These are phyloP conservation scores for Lactarius evosmus DNA, from an alignment of 768 basidiomycete species.

Conservation along the genomic window DNA sequence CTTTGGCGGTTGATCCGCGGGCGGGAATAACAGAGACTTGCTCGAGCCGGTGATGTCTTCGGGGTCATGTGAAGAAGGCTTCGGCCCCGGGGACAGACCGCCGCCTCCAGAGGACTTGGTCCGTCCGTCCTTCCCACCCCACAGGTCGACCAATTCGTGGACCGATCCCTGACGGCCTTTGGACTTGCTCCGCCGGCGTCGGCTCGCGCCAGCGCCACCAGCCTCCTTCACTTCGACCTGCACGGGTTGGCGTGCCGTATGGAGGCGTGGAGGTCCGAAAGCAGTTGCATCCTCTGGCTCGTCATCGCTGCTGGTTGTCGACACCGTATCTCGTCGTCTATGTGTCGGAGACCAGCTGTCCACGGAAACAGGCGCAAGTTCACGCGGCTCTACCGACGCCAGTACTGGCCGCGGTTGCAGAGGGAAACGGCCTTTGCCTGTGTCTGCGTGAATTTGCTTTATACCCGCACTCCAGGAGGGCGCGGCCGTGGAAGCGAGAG, in stretches of 20 bases:
- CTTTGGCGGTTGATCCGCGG: conserved; percentile 5
- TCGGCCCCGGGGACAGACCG: background rate
- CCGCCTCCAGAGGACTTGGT: conserved; percentile 2
- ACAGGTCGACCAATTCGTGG: conserved; percentile 77
- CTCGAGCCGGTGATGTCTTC: conserved; percentile 3
- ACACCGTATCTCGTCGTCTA: conserved; percentile 35
- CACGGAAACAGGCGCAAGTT: conserved; percentile 28
- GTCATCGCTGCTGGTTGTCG: conserved; percentile 57
- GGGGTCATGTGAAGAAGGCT: conserved; percentile 9
- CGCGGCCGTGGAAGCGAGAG: background rate
- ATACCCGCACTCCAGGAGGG: conserved; percentile 11
- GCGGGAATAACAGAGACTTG: conserved; percentile 15
- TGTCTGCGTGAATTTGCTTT: conserved; percentile 12
- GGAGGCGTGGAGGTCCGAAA: conserved; percentile 2
- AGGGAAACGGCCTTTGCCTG: conserved; percentile 11
- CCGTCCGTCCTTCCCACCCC: conserved; percentile 51
- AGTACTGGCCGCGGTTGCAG: conserved; percentile 26
- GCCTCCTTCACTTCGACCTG: conserved; percentile 23
- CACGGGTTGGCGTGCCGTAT: background rate
- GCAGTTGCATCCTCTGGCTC: conserved; percentile 46
- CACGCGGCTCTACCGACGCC: conserved; percentile 9
- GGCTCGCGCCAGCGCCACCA: conserved; percentile 29
- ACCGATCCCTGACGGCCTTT: conserved; percentile 76
- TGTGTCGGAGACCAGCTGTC: conserved; percentile 30
- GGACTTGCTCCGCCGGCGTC: conserved; percentile 35